phyloP scores from a whole-genome alignment of 1,284 basidiomycete species.

The Leccinum solheimii region DNA sequence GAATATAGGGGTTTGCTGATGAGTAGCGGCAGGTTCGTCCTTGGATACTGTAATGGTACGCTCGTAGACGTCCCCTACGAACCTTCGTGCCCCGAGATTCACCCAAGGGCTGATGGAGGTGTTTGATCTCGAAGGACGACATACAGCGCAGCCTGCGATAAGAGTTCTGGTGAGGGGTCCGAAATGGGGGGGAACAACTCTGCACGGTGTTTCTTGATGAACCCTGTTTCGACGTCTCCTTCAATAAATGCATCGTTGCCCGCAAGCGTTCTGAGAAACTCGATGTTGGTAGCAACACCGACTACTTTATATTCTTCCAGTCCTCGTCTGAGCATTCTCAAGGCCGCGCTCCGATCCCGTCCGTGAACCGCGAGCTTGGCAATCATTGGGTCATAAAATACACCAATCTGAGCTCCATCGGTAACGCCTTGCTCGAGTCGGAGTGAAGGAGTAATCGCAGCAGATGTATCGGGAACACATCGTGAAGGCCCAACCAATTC shows the following conservation, averaged over 20 bases:
- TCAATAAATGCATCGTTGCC: constrained; percentile 75
- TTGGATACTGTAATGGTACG: constrained; percentile 58
- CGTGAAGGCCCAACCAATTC: constrained; percentile 35
- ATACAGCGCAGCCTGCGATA: constrained; percentile 80
- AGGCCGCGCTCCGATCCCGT: constrained; percentile 81
- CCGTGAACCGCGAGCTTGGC: constrained; percentile 93
- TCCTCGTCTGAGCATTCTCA: constrained; percentile 77
- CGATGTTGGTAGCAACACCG: constrained; percentile 88
- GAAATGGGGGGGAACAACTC: constrained; percentile 70
- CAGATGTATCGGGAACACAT: constrained; percentile 38
- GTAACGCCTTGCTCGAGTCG: constrained; percentile 91
- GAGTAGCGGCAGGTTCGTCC: constrained; percentile 45
- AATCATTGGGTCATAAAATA: constrained; percentile 95
- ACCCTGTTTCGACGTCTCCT: constrained; percentile 91
- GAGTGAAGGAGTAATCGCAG: constrained; percentile 51
- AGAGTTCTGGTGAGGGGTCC: constrained; percentile 58
- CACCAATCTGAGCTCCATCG: constrained; percentile 85
- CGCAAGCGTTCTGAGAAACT: constrained; percentile 81
- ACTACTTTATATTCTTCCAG: constrained; percentile 89
- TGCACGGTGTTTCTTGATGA: constrained; percentile 85
- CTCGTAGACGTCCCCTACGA: constrained; percentile 71
- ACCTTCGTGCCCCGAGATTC: constrained; percentile 67
- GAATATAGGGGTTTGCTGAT: too few relatives aligned
- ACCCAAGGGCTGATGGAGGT: constrained; percentile 49
- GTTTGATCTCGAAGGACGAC: constrained; percentile 67